Evolutionary conservation across 2,329 filamentous ascomycete genomes (phyloP).

Genomic region (Sclerotinia sclerotiorum): DNA sequence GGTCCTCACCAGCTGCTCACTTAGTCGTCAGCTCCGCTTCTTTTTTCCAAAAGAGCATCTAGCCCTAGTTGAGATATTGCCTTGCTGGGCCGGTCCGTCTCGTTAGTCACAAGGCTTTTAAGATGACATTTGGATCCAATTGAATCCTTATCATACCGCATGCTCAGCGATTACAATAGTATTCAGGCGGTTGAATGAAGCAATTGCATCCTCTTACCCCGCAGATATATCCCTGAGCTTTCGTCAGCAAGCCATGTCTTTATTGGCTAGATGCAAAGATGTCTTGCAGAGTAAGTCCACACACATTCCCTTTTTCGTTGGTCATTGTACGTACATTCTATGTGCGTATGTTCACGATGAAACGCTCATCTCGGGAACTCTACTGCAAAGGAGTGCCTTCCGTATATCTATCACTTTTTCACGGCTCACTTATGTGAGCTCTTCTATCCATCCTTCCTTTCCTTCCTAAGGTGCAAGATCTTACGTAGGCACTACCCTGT

Average conservation of each 20-base stretch:
- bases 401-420: slow-evolving; percentile 8
- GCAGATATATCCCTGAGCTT: slow-evolving; percentile 7
- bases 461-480: not conserved
- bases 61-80: not conserved
- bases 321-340: slow-evolving; percentile 2
- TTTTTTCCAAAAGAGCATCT: slow-evolving; percentile 21
- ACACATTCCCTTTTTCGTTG: slow-evolving; percentile 4
- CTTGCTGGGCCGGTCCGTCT: not conserved
- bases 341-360: slow-evolving; percentile 4
- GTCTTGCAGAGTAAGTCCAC: slow-evolving; percentile 19
- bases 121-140: not conserved
- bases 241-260: not conserved
- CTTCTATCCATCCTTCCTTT: not conserved
- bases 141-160: slow-evolving; percentile 4
- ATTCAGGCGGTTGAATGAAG: not conserved
- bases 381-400: not conserved
- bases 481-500: not conserved
- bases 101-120: not conserved
- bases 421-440: slow-evolving; percentile 18
- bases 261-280: slow-evolving; percentile 18
- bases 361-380: not conserved
- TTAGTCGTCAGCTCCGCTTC: slow-evolving; percentile 33
- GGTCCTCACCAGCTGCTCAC: slow-evolving; percentile 22
- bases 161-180: slow-evolving; percentile 7
- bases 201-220: slow-evolving; percentile 4